phyloP scores from a whole-genome alignment of 371 early-diverging fungal species.

The Mucor lusitanicus region DNA sequence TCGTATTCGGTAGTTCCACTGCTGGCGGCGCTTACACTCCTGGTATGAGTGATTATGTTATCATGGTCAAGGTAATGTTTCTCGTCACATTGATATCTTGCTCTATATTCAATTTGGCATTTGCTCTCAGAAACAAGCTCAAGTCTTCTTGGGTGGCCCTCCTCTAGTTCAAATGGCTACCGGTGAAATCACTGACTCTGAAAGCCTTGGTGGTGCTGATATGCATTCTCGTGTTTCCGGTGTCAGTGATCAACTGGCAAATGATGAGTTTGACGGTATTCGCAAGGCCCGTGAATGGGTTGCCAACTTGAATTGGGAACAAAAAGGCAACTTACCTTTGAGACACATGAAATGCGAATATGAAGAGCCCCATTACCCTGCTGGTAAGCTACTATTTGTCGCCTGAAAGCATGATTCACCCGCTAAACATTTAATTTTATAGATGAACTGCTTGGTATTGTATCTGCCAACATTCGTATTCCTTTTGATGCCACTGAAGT shows the following conservation, averaged over 20 bases:
- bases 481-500: slow-evolving; percentile 75
- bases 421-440: not conserved
- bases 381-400: slow-evolving; percentile 25
- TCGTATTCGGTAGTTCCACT: slow-evolving; percentile 79
- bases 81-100: too few relatives aligned
- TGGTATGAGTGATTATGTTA: slow-evolving; percentile 76
- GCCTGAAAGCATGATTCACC: not conserved
- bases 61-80: slow-evolving; percentile 65
- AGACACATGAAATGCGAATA: slow-evolving; percentile 53
- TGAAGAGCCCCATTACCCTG: slow-evolving; percentile 62
- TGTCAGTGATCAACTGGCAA: slow-evolving; percentile 66
- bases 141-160: slow-evolving; percentile 77
- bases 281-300: slow-evolving; percentile 69
- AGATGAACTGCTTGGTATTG: slow-evolving; percentile 69
- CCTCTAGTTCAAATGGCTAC: slow-evolving; percentile 81
- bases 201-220: slow-evolving; percentile 75
- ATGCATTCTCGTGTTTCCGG: slow-evolving; percentile 76
- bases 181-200: slow-evolving; percentile 72
- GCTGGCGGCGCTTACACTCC: slow-evolving; percentile 81
- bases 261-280: slow-evolving; percentile 69
- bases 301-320: slow-evolving; percentile 65
- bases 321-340: slow-evolving; percentile 53
- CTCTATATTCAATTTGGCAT: not conserved
- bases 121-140: slow-evolving; percentile 59
- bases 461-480: slow-evolving; percentile 65